phyloP scores from a whole-genome alignment of 352 stramenopile genomes.

The Globisporangium sylvaticum region DNA sequence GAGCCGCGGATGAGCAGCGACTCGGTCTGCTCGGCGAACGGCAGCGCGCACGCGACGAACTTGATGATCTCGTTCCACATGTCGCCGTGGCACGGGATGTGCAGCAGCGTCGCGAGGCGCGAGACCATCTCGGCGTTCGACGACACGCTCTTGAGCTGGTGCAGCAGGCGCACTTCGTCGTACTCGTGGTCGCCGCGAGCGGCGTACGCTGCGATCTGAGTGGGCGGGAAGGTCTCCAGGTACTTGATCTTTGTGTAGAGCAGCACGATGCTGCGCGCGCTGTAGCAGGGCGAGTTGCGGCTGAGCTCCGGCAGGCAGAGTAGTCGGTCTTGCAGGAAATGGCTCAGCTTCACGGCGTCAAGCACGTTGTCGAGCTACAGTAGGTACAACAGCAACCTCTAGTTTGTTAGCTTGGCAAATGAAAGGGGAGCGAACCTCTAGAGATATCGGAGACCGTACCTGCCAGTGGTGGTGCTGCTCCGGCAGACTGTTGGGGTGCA shows the following conservation, averaged over 20 bases:
- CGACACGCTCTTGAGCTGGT: conserved; percentile 52
- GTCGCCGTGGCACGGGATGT: conserved; percentile 70
- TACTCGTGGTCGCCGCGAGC: conserved; percentile 43
- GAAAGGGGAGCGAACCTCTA: neutral
- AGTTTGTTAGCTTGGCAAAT: neutral
- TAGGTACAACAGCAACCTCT: neutral
- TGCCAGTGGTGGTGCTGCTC: conserved; percentile 31
- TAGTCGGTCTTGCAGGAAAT: conserved; percentile 65
- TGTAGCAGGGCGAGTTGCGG: conserved; percentile 79
- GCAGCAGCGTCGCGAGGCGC: conserved; percentile 55
- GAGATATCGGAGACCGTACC: neutral
- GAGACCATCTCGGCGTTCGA: conserved; percentile 63
- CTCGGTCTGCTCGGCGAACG: conserved; percentile 83
- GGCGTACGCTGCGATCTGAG: conserved; percentile 58
- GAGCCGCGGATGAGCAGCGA: conserved; percentile 78
- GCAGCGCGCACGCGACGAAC: conserved; percentile 68
- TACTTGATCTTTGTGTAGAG: conserved; percentile 86
- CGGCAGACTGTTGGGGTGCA: conserved; percentile 31
- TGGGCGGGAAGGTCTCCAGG: conserved; percentile 62
- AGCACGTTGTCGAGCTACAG: conserved; percentile 37
- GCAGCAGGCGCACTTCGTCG: conserved; percentile 64
- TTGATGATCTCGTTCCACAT: conserved; percentile 75
- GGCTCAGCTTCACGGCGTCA: conserved; percentile 62
- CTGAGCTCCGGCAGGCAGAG: conserved; percentile 74
- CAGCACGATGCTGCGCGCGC: conserved; percentile 67